These are phyloP conservation scores for Hirsutella thompsonii DNA, from an alignment of 2,329 filamentous ascomycete species.

Conservation along the genomic window DNA sequence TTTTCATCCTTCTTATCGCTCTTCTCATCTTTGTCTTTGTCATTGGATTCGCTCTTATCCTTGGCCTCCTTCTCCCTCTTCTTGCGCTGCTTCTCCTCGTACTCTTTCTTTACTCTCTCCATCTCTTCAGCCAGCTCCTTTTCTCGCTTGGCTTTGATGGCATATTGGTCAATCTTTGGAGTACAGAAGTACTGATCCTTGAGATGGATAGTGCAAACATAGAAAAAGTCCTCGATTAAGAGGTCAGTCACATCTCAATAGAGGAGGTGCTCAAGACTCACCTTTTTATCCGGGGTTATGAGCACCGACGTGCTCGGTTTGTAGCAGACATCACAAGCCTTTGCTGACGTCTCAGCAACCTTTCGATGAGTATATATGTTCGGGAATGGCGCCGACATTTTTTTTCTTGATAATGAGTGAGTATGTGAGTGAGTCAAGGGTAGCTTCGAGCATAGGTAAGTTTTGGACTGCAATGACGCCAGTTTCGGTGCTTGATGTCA, in stretches of 20 bases:
- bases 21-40: slow-evolving; percentile 19
- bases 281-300: slow-evolving; percentile 82
- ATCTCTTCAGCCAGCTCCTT: slow-evolving; percentile 52
- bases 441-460: background rate
- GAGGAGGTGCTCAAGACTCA: slow-evolving; percentile 20
- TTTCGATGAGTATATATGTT: slow-evolving; percentile 79
- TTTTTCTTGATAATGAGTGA: background rate
- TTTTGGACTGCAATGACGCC: background rate
- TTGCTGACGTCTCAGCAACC: slow-evolving; percentile 73
- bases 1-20: slow-evolving; percentile 3
- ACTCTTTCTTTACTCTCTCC: slow-evolving; percentile 59
- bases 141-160: slow-evolving; percentile 46
- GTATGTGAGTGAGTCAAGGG: background rate
- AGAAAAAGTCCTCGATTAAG: slow-evolving; percentile 62
- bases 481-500: background rate
- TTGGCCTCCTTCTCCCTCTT: slow-evolving; percentile 57
- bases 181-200: slow-evolving; percentile 72
- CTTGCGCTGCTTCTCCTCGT: slow-evolving; percentile 57
- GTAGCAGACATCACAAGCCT: slow-evolving; percentile 83
- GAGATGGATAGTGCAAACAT: slow-evolving; percentile 72
- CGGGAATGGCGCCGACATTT: slow-evolving; percentile 31
- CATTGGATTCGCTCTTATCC: slow-evolving; percentile 19
- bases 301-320: slow-evolving; percentile 79
- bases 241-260: no score
- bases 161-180: slow-evolving; percentile 57